phyloP scores from a whole-genome alignment of 1,284 basidiomycete species.

The Fomitopsis betulina region DNA sequence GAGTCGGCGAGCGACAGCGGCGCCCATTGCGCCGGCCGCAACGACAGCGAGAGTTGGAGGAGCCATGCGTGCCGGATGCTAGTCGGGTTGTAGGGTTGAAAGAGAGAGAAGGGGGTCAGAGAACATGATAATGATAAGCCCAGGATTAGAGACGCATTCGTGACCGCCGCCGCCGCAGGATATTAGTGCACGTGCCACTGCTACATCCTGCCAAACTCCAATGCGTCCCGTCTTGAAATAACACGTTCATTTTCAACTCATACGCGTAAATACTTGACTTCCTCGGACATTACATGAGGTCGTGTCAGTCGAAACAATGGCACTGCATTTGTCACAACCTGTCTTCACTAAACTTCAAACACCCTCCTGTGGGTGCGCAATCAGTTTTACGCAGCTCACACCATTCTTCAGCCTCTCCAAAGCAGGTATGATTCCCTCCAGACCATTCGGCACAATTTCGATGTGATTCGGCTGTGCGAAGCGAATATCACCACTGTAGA shows the following conservation, averaged over 20 bases:
- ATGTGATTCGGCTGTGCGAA: slow-evolving; percentile 19
- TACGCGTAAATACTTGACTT: not conserved
- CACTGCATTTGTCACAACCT: too few relatives aligned
- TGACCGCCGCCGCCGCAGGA: not conserved
- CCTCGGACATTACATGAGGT: too few relatives aligned
- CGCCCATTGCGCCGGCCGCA: slow-evolving; percentile 40
- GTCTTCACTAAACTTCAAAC: not conserved
- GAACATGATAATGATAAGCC: not conserved
- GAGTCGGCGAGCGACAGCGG: slow-evolving; percentile 40
- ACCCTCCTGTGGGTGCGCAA: slow-evolving; percentile 42
- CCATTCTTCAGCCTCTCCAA: slow-evolving; percentile 35
- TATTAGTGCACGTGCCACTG: too few relatives aligned
- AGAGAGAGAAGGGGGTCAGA: not conserved
- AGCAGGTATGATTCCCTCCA: slow-evolving; percentile 34
- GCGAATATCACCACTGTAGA: not conserved
- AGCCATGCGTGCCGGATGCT: not conserved
- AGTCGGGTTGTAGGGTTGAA: not conserved
- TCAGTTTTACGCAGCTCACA: slow-evolving; percentile 43
- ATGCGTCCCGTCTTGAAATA: too few relatives aligned
- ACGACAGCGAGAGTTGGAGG: slow-evolving; percentile 36
- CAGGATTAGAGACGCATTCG: not conserved
- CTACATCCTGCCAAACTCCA: too few relatives aligned
- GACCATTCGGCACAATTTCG: slow-evolving; percentile 41
- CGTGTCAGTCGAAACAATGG: too few relatives aligned
- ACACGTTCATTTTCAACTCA: not conserved